phyloP scores from a whole-genome alignment of 805 yeast species.

The Pichia pseudocactophila region DNA sequence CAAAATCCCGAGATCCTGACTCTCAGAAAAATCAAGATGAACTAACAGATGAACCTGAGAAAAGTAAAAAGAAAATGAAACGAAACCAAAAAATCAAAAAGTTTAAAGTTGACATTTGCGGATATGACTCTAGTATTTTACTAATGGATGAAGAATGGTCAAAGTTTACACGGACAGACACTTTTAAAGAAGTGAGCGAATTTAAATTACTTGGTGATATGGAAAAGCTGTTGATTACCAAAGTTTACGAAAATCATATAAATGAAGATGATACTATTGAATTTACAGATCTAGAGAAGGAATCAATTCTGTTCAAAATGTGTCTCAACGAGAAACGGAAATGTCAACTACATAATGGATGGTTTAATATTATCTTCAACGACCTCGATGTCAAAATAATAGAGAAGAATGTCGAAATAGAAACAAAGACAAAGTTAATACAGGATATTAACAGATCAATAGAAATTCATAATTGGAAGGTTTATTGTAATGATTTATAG shows the following conservation, averaged over 20 bases:
- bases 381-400: constrained; percentile 30
- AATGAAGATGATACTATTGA: constrained; percentile 7
- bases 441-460: constrained; percentile 25
- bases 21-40: neutral
- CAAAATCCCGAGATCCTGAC: constrained; percentile 5
- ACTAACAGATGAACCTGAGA: neutral
- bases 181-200: constrained; percentile 6
- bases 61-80: constrained; percentile 13
- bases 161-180: constrained; percentile 12
- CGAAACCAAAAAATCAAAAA: constrained; percentile 18
- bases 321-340: constrained; percentile 49
- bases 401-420: constrained; percentile 17
- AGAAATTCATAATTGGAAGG: constrained; percentile 28
- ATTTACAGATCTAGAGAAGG: constrained; percentile 2
- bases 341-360: constrained; percentile 41
- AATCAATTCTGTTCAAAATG: constrained; percentile 18
- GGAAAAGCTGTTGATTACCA: constrained; percentile 7
- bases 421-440: constrained; percentile 12
- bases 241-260: constrained; percentile 12
- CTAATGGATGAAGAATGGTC: constrained; percentile 19
- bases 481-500: constrained; percentile 4
- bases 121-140: constrained; percentile 32
- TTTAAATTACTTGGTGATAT: constrained; percentile 8
- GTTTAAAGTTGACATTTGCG: constrained; percentile 44
- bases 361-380: constrained; percentile 27